Percentiles rank a stretch among this genome's conserved stretches.
These are phyloP conservation scores for Lophiostoma macrostomum DNA, from an alignment of 495 filamentous ascomycete genomes.

Conservation along the genomic window DNA sequence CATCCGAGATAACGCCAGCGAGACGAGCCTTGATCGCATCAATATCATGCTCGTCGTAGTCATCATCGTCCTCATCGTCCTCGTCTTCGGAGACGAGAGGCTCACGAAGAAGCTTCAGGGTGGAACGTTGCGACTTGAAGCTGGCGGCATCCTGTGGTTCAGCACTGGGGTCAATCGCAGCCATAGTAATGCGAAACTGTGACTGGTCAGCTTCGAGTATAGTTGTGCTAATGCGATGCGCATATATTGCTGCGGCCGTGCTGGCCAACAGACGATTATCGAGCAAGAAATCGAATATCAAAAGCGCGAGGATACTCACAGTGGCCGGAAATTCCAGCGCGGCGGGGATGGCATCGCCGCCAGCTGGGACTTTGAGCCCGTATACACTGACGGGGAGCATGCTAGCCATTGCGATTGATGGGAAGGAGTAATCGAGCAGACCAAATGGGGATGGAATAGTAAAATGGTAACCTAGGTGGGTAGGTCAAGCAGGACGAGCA, in stretches of 20 bases:
- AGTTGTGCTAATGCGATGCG: neutral
- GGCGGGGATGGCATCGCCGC: slow-evolving; percentile 71
- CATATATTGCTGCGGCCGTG: neutral
- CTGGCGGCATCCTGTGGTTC: slow-evolving; percentile 59
- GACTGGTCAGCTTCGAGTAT: slow-evolving; percentile 19
- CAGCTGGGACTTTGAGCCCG: slow-evolving; percentile 80
- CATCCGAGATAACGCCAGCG: slow-evolving; percentile 41
- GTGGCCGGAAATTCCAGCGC: slow-evolving; percentile 72
- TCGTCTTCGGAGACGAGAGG: slow-evolving; percentile 45
- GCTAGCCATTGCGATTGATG: slow-evolving; percentile 26
- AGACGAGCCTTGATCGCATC: slow-evolving; percentile 63
- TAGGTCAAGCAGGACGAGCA: too few species aligned
- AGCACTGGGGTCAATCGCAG: slow-evolving; percentile 88
- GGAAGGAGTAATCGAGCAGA: too few species aligned
- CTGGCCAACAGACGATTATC: neutral
- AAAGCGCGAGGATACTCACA: slow-evolving; percentile 63
- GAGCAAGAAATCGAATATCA: slow-evolving; percentile 1
- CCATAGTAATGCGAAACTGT: slow-evolving; percentile 97
- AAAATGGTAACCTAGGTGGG: too few species aligned
- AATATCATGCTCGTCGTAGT: slow-evolving; percentile 50
- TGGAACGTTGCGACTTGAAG: slow-evolving; percentile 67
- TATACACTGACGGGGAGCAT: slow-evolving; percentile 79
- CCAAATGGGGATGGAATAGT: too few species aligned
- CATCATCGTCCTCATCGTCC: slow-evolving; percentile 43
- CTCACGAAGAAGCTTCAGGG: slow-evolving; percentile 81